Evolutionary conservation across 768 basidiomycete species (phyloP).

Genomic region (Boletus sp.): DNA sequence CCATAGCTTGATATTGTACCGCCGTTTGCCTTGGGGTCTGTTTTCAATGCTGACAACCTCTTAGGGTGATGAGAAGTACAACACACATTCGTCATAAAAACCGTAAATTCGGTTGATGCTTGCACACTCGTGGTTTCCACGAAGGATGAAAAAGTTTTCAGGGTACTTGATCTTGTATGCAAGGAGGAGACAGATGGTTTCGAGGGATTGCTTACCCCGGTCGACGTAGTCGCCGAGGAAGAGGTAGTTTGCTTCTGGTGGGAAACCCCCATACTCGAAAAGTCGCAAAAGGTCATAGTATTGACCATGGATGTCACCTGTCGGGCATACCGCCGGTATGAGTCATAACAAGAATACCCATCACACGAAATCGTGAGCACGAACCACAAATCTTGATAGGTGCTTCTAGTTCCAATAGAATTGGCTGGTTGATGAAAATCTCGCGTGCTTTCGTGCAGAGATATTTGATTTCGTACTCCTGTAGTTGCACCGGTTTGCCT

Average conservation of each 20-base stretch:
- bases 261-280: constrained; percentile 99
- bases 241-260: constrained; percentile 99
- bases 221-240: constrained; percentile 99
- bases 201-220: constrained; percentile 96
- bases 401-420: constrained; percentile 95
- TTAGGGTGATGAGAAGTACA: background rate
- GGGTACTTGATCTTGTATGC: constrained; percentile 99
- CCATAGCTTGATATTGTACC: constrained; percentile 99
- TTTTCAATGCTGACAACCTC: constrained; percentile 9
- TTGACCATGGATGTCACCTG: constrained; percentile 99
- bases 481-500: constrained; percentile 95
- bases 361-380: constrained; percentile 27
- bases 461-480: constrained; percentile 99
- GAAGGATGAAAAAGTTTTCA: constrained; percentile 99
- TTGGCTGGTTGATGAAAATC: constrained; percentile 99
- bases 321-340: constrained; percentile 17
- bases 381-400: constrained; percentile 99
- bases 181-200: constrained; percentile 98
- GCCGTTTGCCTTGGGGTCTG: constrained; percentile 79
- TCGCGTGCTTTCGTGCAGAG: constrained; percentile 98
- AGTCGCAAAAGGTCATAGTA: constrained; percentile 98
- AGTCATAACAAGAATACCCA: constrained; percentile 17
- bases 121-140: constrained; percentile 99
- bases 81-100: constrained; percentile 99
- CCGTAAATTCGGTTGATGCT: constrained; percentile 99